A percentile compares a stretch with the other conserved stretches of the same genome.
Conservation (phyloP, 1,284 basidiomycete genomes). For the Ganoderma boninense region DNA sequence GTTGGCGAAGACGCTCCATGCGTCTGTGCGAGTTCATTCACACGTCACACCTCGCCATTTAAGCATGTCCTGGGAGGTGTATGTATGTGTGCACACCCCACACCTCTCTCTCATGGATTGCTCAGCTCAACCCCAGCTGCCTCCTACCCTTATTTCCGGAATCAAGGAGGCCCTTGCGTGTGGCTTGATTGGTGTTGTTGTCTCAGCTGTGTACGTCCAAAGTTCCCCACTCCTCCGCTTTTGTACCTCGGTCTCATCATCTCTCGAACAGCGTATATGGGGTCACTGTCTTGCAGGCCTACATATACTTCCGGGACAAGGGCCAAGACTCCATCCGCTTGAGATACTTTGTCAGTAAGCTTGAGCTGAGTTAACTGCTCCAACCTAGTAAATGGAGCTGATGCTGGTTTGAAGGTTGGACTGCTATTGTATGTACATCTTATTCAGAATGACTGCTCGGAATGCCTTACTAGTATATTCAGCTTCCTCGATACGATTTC, state of each 20-base stretch:
- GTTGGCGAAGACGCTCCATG: not conserved
- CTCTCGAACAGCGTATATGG: not conserved
- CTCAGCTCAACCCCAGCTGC: not conserved
- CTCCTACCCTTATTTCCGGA: not conserved
- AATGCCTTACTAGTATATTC: not conserved
- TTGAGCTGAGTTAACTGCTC: not conserved
- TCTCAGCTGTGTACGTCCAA: not conserved
- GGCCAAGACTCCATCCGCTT: not conserved
- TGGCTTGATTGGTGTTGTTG: not conserved
- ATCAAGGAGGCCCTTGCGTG: not conserved
- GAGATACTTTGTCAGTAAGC: not conserved
- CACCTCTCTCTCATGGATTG: not conserved
- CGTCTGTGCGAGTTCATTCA: not conserved
- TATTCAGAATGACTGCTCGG: not conserved
- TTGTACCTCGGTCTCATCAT: not conserved
- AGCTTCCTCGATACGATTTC: not conserved
- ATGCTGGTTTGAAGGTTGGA: not conserved
- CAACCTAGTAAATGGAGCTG: not conserved
- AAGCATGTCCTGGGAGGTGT: not conserved
- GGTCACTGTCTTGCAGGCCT: not conserved
- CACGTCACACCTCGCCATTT: not conserved
- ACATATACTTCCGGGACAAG: not conserved
- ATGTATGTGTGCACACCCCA: not conserved
- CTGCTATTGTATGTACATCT: not conserved
- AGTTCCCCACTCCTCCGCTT: not conserved